A percentile compares a stretch with the other conserved stretches of the same genome.
Conservation (phyloP, 2,329 filamentous ascomycete species). For the Aspergillus ruber region DNA sequence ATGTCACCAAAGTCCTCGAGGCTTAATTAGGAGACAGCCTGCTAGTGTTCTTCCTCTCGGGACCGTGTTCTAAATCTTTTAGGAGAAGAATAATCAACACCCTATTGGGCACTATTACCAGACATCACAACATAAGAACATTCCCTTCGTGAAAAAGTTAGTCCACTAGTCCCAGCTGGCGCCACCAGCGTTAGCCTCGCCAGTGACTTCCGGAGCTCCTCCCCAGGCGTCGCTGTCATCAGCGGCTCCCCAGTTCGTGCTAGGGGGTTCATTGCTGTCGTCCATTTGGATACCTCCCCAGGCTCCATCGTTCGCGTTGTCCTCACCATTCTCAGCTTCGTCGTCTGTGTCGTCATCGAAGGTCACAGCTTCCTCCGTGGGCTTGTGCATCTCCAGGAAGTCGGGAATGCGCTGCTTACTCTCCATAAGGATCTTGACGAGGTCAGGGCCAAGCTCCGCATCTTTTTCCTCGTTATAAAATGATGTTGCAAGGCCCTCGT, state of each 20-base stretch:
- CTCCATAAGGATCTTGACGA: slow-evolving; percentile 78
- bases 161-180: background rate
- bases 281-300: slow-evolving; percentile 12
- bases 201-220: background rate
- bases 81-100: background rate
- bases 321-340: slow-evolving; percentile 25
- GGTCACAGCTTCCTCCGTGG: slow-evolving; percentile 32
- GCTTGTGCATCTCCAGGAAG: slow-evolving; percentile 61
- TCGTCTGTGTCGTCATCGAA: slow-evolving; percentile 52
- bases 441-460: slow-evolving; percentile 61
- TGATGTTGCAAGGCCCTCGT: slow-evolving; percentile 76
- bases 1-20: background rate
- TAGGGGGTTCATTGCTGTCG: slow-evolving; percentile 3
- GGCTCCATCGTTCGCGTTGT: slow-evolving; percentile 9
- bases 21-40: background rate
- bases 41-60: background rate
- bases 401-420: slow-evolving; percentile 72
- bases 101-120: too few species aligned
- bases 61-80: background rate
- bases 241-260: background rate
- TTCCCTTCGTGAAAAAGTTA: background rate
- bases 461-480: slow-evolving; percentile 80
- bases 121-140: too few species aligned
- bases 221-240: background rate
- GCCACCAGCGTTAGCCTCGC: background rate